Evolutionary conservation across 148 eudicot species (phyloP).

Genomic region (Rheum nobile): DNA sequence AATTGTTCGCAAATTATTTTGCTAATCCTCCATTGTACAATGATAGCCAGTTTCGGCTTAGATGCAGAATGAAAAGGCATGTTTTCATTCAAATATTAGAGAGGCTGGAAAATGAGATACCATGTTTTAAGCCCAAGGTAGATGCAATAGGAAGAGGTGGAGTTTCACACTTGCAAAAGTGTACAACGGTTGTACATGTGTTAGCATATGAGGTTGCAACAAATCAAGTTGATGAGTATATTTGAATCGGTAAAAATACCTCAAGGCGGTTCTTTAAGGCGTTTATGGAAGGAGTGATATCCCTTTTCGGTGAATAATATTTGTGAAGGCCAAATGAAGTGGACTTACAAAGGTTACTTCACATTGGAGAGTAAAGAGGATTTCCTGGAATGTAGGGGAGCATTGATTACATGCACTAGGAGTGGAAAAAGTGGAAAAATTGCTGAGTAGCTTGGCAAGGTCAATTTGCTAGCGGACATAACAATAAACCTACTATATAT

Average conservation of each 20-base stretch:
- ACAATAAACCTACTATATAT: not conserved
- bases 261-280: not conserved
- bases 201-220: not conserved
- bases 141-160: not conserved
- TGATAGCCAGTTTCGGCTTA: no score
- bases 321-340: not conserved
- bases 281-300: not conserved
- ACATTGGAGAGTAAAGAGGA: not conserved
- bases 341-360: not conserved
- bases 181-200: not conserved
- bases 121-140: not conserved
- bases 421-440: not conserved
- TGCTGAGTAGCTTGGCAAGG: slow-evolving; percentile 4
- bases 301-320: not conserved
- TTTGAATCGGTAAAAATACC: not conserved
- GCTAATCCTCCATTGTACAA: no score
- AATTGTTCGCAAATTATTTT: not conserved
- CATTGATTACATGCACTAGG: slow-evolving; percentile 4
- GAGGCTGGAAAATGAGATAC: not conserved
- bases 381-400: slow-evolving; percentile 9
- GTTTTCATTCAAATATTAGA: not conserved
- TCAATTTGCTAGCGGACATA: not conserved
- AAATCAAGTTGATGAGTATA: not conserved
- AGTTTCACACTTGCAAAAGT: not conserved
- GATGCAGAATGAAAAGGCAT: no score